Conservation (phyloP, 2,329 filamentous ascomycete genomes). For the Fusarium tjaetaba region DNA sequence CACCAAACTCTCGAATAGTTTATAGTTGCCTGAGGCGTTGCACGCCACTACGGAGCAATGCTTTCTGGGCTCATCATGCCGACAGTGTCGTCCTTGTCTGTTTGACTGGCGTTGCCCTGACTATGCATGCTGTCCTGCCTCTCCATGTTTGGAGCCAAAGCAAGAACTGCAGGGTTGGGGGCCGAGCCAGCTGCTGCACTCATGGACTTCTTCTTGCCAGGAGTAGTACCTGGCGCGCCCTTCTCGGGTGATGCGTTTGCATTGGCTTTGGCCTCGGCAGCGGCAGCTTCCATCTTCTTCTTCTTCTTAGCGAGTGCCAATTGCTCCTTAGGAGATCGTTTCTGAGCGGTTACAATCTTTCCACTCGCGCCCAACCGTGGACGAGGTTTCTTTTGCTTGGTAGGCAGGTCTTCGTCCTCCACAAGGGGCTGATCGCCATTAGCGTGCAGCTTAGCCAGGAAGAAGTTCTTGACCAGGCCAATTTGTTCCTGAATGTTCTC, state of each 20-base stretch:
- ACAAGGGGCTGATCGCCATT: conserved; percentile 83
- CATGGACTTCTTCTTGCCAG: conserved; percentile 64
- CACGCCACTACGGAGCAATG: conserved; percentile 60
- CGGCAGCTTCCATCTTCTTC: conserved; percentile 77
- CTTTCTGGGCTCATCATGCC: conserved; percentile 90
- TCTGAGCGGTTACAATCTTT: conserved; percentile 87
- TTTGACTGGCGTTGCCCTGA: conserved; percentile 68
- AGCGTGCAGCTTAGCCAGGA: conserved; percentile 86
- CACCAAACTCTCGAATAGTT: not conserved
- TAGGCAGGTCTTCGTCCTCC: conserved; percentile 93
- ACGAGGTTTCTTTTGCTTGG: conserved; percentile 85
- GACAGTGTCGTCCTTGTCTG: conserved; percentile 72
- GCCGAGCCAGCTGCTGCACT: conserved; percentile 50
- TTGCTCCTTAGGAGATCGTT: conserved; percentile 83
- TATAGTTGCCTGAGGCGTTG: conserved; percentile 26
- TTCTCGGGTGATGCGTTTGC: conserved; percentile 50
- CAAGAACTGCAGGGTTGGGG: conserved; percentile 53
- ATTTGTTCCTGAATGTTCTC: conserved; percentile 84
- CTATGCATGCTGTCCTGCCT: conserved; percentile 67
- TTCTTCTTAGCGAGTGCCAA: conserved; percentile 88
- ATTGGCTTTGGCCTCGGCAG: conserved; percentile 58
- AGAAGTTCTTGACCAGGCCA: conserved; percentile 90
- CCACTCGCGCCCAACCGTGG: conserved; percentile 75
- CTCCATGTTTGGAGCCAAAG: conserved; percentile 64
- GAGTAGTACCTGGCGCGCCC: conserved; percentile 51